Conservation (phyloP, 2,329 filamentous ascomycete species). For the Karstenula rhodostoma region DNA sequence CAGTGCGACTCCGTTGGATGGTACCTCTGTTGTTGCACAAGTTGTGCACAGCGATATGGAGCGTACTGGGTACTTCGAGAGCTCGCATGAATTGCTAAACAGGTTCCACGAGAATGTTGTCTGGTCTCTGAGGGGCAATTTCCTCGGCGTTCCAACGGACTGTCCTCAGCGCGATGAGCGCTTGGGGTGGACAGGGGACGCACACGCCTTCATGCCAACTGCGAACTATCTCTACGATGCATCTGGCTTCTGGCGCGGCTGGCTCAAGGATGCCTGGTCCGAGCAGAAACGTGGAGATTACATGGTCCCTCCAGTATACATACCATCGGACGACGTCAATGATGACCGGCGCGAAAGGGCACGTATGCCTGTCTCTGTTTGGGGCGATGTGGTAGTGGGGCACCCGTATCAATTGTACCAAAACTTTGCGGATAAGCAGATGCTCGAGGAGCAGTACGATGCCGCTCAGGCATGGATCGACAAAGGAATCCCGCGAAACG, state of each 20-base stretch:
- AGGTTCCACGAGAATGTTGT: constrained; percentile 62
- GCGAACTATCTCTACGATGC: constrained; percentile 64
- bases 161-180: constrained; percentile 66
- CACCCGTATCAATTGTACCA: constrained; percentile 49
- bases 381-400: constrained; percentile 51
- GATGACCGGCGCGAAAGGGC: constrained; percentile 17
- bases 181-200: constrained; percentile 62
- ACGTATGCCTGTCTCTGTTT: constrained; percentile 43
- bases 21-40: constrained; percentile 45
- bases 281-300: constrained; percentile 43
- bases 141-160: constrained; percentile 57
- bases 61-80: constrained; percentile 60
- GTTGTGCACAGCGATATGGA: constrained; percentile 63
- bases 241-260: constrained; percentile 59
- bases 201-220: constrained; percentile 60
- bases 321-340: constrained; percentile 20
- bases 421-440: constrained; percentile 43
- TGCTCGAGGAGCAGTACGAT: constrained; percentile 47
- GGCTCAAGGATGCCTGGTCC: constrained; percentile 58
- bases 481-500: constrained; percentile 40
- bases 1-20: constrained; percentile 20
- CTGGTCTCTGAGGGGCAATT: constrained; percentile 68
- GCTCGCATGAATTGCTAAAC: constrained; percentile 62
- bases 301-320: constrained; percentile 27
- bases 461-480: constrained; percentile 51